A percentile compares a stretch with the other conserved stretches of the same genome.
Evolutionary conservation across 108 stramenopile species (phyloP).

Genomic region (Nitzschia inconspicua): DNA sequence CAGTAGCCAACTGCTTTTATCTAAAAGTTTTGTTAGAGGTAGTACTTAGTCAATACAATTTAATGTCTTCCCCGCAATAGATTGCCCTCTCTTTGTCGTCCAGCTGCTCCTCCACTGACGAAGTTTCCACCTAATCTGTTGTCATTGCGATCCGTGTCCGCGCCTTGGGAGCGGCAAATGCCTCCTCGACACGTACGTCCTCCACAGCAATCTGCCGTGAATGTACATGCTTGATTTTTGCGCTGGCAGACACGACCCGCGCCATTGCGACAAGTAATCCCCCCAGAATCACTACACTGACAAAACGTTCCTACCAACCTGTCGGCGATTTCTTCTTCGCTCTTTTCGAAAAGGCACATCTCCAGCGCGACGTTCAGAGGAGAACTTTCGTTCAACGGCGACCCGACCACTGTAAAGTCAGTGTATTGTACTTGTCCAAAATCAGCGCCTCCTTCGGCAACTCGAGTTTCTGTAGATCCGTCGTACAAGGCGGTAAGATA

Average conservation of each 20-base stretch:
- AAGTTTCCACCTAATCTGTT: not conserved
- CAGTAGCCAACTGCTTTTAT: too few species aligned
- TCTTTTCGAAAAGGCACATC: too few species aligned
- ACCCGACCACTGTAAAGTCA: not conserved
- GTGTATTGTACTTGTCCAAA: not conserved
- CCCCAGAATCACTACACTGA: too few species aligned
- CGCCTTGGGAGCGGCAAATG: not conserved
- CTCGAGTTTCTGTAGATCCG: not conserved
- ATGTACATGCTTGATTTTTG: not conserved
- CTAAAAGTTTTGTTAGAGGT: too few species aligned
- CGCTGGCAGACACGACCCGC: too few species aligned
- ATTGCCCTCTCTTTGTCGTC: not conserved
- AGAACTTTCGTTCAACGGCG: too few species aligned
- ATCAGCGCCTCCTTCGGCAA: not conserved
- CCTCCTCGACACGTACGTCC: not conserved
- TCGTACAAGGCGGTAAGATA: not conserved
- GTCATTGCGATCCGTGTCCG: not conserved
- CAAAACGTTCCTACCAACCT: too few species aligned
- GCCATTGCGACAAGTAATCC: too few species aligned
- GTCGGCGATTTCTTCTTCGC: too few species aligned
- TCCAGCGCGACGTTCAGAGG: too few species aligned
- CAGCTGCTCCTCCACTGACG: conserved; percentile 1
- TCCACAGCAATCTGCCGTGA: not conserved
- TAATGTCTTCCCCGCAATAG: too few species aligned
- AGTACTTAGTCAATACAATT: too few species aligned